Percentiles rank a stretch among this genome's conserved stretches.
Evolutionary conservation across 2,329 filamentous ascomycete genomes (phyloP).

Genomic region (Colletotrichum graminicola): DNA sequence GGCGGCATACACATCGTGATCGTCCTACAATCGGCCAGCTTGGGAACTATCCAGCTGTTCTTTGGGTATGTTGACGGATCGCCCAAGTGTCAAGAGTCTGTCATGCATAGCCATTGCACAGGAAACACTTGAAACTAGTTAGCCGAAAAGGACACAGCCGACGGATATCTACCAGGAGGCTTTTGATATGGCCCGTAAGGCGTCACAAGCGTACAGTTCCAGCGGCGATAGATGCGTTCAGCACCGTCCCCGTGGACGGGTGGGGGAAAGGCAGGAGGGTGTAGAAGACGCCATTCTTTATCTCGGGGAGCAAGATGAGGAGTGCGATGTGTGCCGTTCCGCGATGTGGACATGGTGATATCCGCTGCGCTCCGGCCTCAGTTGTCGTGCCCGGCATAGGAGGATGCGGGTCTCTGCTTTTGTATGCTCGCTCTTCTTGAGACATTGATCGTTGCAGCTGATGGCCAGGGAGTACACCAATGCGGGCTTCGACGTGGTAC

Average conservation of each 20-base stretch:
- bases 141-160: neutral
- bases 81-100: neutral
- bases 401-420: neutral
- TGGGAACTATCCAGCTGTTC: neutral
- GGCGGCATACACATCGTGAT: neutral
- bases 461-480: neutral
- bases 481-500: neutral
- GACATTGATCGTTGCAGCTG: neutral
- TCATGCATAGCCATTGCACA: neutral
- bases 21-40: neutral
- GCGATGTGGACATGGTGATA: neutral
- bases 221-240: neutral
- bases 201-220: neutral
- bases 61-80: neutral
- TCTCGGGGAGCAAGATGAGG: neutral
- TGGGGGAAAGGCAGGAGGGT: neutral
- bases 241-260: neutral
- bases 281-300: neutral
- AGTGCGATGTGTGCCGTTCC: neutral
- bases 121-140: too few species aligned
- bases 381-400: neutral
- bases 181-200: neutral
- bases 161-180: neutral
- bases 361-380: neutral
- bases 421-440: neutral